A percentile compares a stretch with the other conserved stretches of the same genome.
phyloP scores from a whole-genome alignment of 2,329 filamentous ascomycete species.

The Penicillium sp. region DNA sequence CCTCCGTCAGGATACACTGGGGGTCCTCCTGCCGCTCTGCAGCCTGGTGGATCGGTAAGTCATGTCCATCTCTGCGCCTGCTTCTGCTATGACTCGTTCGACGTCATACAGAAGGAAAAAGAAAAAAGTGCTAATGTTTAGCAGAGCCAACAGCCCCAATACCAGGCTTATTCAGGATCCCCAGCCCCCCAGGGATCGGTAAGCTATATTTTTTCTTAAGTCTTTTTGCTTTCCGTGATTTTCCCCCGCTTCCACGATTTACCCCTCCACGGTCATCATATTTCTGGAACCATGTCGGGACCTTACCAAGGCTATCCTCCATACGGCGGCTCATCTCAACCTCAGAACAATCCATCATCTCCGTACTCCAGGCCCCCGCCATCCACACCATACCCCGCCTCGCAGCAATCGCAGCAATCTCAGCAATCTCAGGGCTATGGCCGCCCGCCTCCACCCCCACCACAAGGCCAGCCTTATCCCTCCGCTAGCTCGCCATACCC shows the following conservation, averaged over 20 bases:
- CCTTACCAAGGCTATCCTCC: conserved; percentile 31
- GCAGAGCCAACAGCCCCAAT: conserved; percentile 37
- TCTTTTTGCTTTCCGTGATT: conserved; percentile 9
- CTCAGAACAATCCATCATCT: conserved; percentile 29
- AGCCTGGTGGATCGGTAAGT: conserved; percentile 46
- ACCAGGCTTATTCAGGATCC: conserved; percentile 49
- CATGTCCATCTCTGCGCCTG: conserved; percentile 6
- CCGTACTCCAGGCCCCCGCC: conserved; percentile 26
- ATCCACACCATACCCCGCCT: conserved; percentile 22
- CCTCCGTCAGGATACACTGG: conserved; percentile 34
- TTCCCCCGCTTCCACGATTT: conserved; percentile 9
- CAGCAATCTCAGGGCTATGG: conserved; percentile 30
- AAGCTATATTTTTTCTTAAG: conserved; percentile 22
- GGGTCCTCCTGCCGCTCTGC: conserved; percentile 31
- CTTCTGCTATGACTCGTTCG: conserved; percentile 4
- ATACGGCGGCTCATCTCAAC: conserved; percentile 28
- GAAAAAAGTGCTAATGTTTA: not conserved
- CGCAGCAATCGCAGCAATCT: conserved; percentile 7
- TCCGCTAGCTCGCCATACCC: conserved; percentile 24
- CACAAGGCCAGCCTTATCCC: conserved; percentile 31
- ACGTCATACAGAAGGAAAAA: conserved; percentile 19
- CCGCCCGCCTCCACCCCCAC: conserved; percentile 36
- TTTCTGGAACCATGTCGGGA: conserved; percentile 26
- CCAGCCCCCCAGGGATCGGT: conserved; percentile 30
- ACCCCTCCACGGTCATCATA: conserved; percentile 6